phyloP scores from a whole-genome alignment of 1,284 basidiomycete genomes.

The Neolentinus lepideus region DNA sequence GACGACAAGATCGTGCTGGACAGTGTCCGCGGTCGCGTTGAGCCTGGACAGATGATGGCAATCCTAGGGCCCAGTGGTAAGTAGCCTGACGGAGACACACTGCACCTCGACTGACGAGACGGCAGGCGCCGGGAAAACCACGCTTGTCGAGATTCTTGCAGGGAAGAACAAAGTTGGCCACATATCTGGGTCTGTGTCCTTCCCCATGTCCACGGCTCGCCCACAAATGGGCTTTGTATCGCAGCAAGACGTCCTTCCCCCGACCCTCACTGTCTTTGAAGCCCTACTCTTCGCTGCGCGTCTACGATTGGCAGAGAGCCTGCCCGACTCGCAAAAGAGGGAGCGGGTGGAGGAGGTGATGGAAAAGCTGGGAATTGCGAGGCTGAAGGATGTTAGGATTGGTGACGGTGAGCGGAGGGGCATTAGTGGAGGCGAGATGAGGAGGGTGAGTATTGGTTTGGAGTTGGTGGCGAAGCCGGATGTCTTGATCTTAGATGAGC shows the following conservation, averaged over 20 bases:
- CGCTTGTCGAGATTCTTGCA: slow-evolving; percentile 79
- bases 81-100: slow-evolving; percentile 12
- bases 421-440: slow-evolving; percentile 83
- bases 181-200: slow-evolving; percentile 58
- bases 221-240: slow-evolving; percentile 78
- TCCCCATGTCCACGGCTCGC: slow-evolving; percentile 25
- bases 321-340: slow-evolving; percentile 63
- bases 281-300: slow-evolving; percentile 80
- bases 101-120: slow-evolving; percentile 9
- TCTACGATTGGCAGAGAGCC: slow-evolving; percentile 74
- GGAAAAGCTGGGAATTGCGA: slow-evolving; percentile 66
- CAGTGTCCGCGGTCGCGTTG: slow-evolving; percentile 58
- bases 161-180: slow-evolving; percentile 68
- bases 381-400: slow-evolving; percentile 68
- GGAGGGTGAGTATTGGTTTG: slow-evolving; percentile 78
- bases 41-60: slow-evolving; percentile 78
- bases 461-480: slow-evolving; percentile 79
- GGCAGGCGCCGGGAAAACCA: slow-evolving; percentile 74
- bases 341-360: slow-evolving; percentile 65
- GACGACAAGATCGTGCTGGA: slow-evolving; percentile 70
- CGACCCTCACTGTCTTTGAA: slow-evolving; percentile 78
- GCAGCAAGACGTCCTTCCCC: slow-evolving; percentile 77
- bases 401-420: slow-evolving; percentile 76
- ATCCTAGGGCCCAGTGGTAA: slow-evolving; percentile 81
- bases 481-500: slow-evolving; percentile 78